Base-by-base conservation (phyloP, 2,329 filamentous ascomycete species). In the Phoma herbarum region DNA sequence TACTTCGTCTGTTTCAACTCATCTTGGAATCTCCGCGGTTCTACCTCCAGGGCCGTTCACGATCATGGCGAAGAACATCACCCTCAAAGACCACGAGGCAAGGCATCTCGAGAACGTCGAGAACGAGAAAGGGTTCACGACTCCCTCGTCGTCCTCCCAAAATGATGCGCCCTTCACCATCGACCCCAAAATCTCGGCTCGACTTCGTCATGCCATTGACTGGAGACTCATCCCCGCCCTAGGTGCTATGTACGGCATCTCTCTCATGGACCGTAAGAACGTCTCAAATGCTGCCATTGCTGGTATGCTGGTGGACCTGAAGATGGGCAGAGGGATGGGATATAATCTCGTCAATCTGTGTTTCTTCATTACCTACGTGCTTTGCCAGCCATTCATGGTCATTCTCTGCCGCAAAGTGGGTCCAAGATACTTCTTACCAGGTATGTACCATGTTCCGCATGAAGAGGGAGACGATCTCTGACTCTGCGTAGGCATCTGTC, bases 361-460 rank as follows among this genome's bases (percentile, higher is more conserved):
- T 52, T 71, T 71, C 55, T 71, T 71, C 49, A 70, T 69, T 49
- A 69, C 68, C 9, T 70, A 71, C 29, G 63, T 70, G 29, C 59
- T 69, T 16, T 64, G 57, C 35, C 64, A 70, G 56, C 67, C 69
- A 1, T 63, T 68, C 48, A 65, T 66, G 62, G 66, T 67, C 18
- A 52, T 70, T 22, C 8, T 67, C 2, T 66, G 63, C 42, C 51
- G 69, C 2, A 66, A 66, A 26, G 50, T 69, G 16, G 67, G 67
- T 0, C 67, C 69, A 3, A 52, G 66, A 42, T 66, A 54, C 35
- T 70, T 71, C 39, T 35, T 71, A 12, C 67, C 66, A 4, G 63
- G 60, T 12, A 53, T 26, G 56, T 42, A 16, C 20, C 5, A 2
- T 3, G 9, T 12, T 9, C 1, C 9, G 3, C n/a, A n/a, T 16